These are phyloP conservation scores for Cladorrhinum sp. DNA, from an alignment of 2,329 filamentous ascomycete species.

Conservation along the genomic window DNA sequence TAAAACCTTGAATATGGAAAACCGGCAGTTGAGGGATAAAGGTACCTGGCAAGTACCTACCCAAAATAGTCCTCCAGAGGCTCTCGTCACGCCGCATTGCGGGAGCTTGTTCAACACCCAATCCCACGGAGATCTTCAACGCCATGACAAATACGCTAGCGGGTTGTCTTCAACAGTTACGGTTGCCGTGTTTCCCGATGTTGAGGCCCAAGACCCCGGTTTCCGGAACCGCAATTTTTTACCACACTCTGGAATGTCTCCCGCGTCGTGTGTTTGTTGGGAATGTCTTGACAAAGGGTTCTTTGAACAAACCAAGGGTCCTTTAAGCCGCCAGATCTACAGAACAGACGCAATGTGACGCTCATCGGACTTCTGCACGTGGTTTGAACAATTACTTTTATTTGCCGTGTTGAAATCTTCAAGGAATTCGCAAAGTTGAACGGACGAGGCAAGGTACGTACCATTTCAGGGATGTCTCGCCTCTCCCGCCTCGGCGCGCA, in stretches of 20 bases:
- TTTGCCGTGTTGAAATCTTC: background rate
- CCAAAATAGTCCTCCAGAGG: too few relatives aligned
- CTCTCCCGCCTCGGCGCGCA: conserved; percentile 6
- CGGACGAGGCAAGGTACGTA: background rate
- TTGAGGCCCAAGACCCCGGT: conserved; percentile 4
- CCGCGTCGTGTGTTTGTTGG: background rate
- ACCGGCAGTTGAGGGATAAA: too few relatives aligned
- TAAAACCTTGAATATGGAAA: too few relatives aligned
- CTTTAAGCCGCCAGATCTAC: background rate
- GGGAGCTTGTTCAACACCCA: too few relatives aligned
- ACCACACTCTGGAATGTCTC: background rate
- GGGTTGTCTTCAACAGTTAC: background rate
- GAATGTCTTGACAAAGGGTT: background rate
- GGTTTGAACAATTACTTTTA: background rate
- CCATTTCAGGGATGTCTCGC: background rate
- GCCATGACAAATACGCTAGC: background rate
- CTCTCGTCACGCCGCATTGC: too few relatives aligned
- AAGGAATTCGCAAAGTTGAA: background rate
- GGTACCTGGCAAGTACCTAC: too few relatives aligned
- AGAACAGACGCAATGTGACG: background rate
- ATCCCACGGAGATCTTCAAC: background rate
- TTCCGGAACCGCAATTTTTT: background rate
- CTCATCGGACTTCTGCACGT: background rate
- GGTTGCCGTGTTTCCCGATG: background rate
- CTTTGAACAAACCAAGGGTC: background rate